Percentiles rank a stretch among this genome's conserved stretches.
These are phyloP conservation scores for Fusarium sp. DNA, from an alignment of 2,329 filamentous ascomycete species.

Conservation along the genomic window DNA sequence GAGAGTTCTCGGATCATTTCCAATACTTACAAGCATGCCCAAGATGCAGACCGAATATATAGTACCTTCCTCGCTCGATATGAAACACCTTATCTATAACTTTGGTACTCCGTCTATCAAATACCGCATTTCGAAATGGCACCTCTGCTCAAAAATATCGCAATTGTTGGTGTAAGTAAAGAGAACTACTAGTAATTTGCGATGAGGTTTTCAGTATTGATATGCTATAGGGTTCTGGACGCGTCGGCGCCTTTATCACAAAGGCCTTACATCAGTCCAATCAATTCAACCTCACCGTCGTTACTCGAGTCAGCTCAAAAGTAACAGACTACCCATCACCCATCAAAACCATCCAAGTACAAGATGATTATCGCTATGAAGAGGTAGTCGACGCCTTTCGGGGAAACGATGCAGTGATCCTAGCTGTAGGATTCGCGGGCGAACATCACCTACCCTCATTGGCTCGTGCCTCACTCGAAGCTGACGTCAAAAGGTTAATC, in stretches of 20 bases:
- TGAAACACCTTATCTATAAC: background rate
- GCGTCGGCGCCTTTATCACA: background rate
- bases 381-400: background rate
- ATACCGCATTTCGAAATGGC: background rate
- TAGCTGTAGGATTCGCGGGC: background rate
- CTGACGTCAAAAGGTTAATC: fast-evolving
- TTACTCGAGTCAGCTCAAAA: background rate
- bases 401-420: background rate
- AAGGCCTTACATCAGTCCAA: background rate
- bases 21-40: fast-evolving
- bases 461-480: background rate
- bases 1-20: background rate
- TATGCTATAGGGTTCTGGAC: background rate
- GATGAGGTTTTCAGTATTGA: fast-evolving
- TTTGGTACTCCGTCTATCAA: fast-evolving
- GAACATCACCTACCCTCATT: background rate
- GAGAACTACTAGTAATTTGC: fast-evolving
- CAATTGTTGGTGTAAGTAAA: background rate
- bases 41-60: background rate
- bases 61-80: background rate
- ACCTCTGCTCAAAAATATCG: background rate
- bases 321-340: background rate
- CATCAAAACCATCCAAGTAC: background rate
- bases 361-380: background rate
- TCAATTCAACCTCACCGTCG: background rate